phyloP scores from a whole-genome alignment of 1,284 basidiomycete genomes.

The Quambalaria eucalypti region DNA sequence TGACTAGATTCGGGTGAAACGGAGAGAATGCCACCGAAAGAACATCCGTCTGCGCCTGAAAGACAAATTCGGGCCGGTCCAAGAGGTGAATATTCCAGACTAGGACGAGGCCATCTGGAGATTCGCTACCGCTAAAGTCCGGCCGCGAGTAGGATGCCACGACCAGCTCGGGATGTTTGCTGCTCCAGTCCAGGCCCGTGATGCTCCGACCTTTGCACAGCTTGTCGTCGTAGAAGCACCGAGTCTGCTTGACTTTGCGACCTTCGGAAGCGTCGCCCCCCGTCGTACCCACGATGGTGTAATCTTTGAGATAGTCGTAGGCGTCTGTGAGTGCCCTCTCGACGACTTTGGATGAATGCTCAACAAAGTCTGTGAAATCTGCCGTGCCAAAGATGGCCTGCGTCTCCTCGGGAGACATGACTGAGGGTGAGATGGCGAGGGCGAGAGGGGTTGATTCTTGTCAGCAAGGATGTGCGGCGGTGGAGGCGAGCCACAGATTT shows the following conservation, averaged over 20 bases:
- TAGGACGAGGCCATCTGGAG: conserved; percentile 84
- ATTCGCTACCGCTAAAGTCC: conserved; percentile 58
- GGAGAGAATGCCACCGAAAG: conserved; percentile 92
- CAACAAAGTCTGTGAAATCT: conserved; percentile 85
- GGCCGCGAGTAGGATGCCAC: conserved; percentile 96
- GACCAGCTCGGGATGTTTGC: conserved; percentile 91
- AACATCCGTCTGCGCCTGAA: conserved; percentile 95
- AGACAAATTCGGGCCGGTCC: conserved; percentile 91
- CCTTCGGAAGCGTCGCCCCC: conserved; percentile 50
- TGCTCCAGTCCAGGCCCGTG: conserved; percentile 94
- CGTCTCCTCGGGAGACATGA: conserved; percentile 63
- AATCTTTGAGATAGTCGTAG: conserved; percentile 94
- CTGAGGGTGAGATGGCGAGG: not conserved
- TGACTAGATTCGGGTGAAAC: conserved; percentile 91
- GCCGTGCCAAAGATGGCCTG: conserved; percentile 69
- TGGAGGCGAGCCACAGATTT: not conserved
- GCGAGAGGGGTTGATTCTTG: not conserved
- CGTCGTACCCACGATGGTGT: conserved; percentile 68
- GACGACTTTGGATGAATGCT: conserved; percentile 86
- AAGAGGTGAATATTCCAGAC: conserved; percentile 94
- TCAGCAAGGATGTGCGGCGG: not conserved
- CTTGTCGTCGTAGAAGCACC: conserved; percentile 33
- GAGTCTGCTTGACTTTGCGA: conserved; percentile 16
- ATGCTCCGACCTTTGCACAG: conserved; percentile 68
- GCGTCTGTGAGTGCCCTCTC: conserved; percentile 90